Evolutionary conservation across 345 rosid genomes (phyloP), one percentile per base, ranked within the genome.

Genomic region (Conringia planisiliqua): DNA sequence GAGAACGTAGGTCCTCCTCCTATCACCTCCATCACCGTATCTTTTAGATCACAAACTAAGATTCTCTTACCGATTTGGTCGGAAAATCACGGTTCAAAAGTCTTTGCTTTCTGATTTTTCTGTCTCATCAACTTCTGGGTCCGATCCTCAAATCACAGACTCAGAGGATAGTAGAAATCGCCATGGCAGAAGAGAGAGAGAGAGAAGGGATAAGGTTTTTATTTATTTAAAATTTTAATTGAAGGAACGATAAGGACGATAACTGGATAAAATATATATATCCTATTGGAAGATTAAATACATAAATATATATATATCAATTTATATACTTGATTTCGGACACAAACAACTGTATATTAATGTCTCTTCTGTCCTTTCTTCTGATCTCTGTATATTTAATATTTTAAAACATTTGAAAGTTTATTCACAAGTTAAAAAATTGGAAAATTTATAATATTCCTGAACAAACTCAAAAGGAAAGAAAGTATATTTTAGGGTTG

Each of bases 21-120:
- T 76, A 88, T 29, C 24, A 89, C 81, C 76, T 89, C 89, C 94
- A 89, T 87, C 9, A 7, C 26, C 39, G 48, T 39, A 43, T 29
- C 24, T 68, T 47, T n/a, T 22, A 56, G 76, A 77, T 44, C 67
- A 77, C 17, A 62, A 24, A 43, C n/a, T 40, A 58, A 17, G 18
- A n/a, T 13, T 3, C 26, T 59, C 26, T 43, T 30, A 59, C 29
- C 10, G 75, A 29, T 33, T 63, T 70, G 71, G 33, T 62, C 65
- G 32, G 70, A 39, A 50, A 40, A 20, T 29, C 18, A 74, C 68
- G 63, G 59, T 27, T 63, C 42, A 14, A 4, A 36, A 54, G 5
- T 2, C 2, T 39, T 62, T 42, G 9, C 48, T 61, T 22, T 47
- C 67, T 59, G 58, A 60, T 42, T 79, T 38, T 79, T 66, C 74